Evolutionary conservation across 805 yeast genomes (phyloP), one percentile per base, ranked within the genome.

Genomic region (Cyberlindnera maritima): DNA sequence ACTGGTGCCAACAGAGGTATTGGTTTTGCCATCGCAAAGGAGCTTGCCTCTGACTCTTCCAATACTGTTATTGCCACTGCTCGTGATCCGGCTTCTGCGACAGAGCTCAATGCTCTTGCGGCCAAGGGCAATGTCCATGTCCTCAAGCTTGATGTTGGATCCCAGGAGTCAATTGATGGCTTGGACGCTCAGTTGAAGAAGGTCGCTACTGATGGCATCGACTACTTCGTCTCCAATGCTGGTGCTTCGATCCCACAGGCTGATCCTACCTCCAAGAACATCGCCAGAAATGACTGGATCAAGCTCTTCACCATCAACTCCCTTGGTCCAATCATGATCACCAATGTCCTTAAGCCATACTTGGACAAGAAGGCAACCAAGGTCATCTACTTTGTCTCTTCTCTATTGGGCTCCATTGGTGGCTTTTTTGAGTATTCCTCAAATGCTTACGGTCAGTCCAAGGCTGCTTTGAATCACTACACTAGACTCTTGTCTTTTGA

Each of bases 401-500:
- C 62, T 14, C 17, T 35, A 8, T 64, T 59, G 6, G 70, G 61
- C 4, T 57, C 63, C 15, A 48, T 61, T 17, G 48, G 50, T n/a
- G 32, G 21, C 9, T 32, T 25, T 10, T 53, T 20, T 1, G 28
- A 25, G 54, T 36, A 28, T 19, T 48, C 11, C 50, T 54, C 11
- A 37, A 41, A 19, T 15, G 65, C 66, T 23, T 70, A 69, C 48
- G 70, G 71, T 8, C 57, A 54, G 41, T 65, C 71, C 2, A 69
- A 71, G 51, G 68, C 71, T 10, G 74, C 69, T 1, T 48, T 69
- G 43, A 68, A 70, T 55, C 62, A 55, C 51, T 44, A 61, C 14
- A 56, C 54, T 10, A 57, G 47, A 34, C 55, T 57, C 19, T 34
- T 70, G 35, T 48, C 64, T 37, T 10, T 17, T 21, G 72, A 69